phyloP scores from a whole-genome alignment of 345 rosid species.

The Hevea brasiliensis region DNA sequence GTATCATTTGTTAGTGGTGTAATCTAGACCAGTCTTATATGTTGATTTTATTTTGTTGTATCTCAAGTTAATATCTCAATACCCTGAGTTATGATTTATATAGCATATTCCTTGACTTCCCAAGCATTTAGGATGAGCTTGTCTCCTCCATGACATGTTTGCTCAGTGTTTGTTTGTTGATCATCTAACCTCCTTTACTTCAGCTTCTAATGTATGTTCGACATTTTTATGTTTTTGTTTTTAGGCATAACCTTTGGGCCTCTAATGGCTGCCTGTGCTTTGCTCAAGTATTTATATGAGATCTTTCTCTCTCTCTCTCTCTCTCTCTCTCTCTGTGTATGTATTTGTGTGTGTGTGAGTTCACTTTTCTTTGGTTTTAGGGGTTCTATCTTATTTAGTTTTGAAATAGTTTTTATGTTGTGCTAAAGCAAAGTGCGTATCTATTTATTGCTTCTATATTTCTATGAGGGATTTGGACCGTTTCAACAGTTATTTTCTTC shows the following conservation, averaged over 20 bases:
- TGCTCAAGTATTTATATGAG: not conserved
- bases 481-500: too few species aligned
- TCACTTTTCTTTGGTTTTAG: not conserved
- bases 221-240: not conserved
- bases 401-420: not conserved
- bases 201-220: not conserved
- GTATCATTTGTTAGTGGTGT: not conserved
- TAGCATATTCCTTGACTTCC: not conserved
- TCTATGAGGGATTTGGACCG: not conserved
- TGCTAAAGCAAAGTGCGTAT: not conserved
- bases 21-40: not conserved
- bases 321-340: not conserved
- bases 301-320: not conserved
- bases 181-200: not conserved
- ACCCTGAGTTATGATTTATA: not conserved
- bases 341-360: too few species aligned
- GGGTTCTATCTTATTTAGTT: not conserved
- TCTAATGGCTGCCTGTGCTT: not conserved
- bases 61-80: not conserved
- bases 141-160: not conserved
- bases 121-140: not conserved
- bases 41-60: not conserved
- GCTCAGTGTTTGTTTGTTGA: not conserved
- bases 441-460: not conserved
- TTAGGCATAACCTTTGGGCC: slow-evolving; percentile 1